A percentile compares a stretch with the other conserved stretches of the same genome.
phyloP scores from a whole-genome alignment of 2,329 filamentous ascomycete species.

The Akanthomyces muscarius region DNA sequence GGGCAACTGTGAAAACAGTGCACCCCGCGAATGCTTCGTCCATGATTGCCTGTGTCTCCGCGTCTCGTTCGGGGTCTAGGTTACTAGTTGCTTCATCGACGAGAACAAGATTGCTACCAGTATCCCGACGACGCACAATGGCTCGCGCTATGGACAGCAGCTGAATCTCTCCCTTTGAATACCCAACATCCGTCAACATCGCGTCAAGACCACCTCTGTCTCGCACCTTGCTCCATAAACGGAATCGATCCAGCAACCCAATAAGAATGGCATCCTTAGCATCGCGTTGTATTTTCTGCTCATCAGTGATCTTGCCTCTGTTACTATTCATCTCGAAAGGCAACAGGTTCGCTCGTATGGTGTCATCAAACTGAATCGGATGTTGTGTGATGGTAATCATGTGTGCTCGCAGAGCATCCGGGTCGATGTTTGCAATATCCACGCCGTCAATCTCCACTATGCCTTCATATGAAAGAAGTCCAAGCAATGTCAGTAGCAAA shows the following conservation, averaged over 20 bases:
- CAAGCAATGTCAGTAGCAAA: neutral
- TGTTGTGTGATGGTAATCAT: conserved; percentile 45
- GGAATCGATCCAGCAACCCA: neutral
- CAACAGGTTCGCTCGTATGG: conserved; percentile 38
- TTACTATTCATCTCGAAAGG: neutral
- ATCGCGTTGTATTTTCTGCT: neutral
- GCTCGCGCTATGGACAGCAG: conserved; percentile 4
- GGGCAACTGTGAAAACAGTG: neutral
- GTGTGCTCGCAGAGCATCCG: conserved; percentile 36
- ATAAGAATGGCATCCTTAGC: neutral
- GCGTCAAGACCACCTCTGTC: neutral
- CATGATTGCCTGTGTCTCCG: neutral
- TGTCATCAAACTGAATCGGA: conserved; percentile 39
- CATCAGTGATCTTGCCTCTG: neutral
- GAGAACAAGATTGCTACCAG: neutral
- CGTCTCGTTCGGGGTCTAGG: neutral
- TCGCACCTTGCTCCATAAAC: neutral
- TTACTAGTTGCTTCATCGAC: conserved; percentile 2
- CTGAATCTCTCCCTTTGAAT: neutral
- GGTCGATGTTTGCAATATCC: conserved; percentile 36
- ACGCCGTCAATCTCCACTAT: conserved; percentile 40
- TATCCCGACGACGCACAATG: neutral
- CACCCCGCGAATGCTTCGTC: neutral
- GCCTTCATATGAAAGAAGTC: conserved; percentile 3
- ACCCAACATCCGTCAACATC: neutral